Base-by-base conservation (phyloP, 805 yeast genomes). In the Candida xiaguanensis region DNA sequence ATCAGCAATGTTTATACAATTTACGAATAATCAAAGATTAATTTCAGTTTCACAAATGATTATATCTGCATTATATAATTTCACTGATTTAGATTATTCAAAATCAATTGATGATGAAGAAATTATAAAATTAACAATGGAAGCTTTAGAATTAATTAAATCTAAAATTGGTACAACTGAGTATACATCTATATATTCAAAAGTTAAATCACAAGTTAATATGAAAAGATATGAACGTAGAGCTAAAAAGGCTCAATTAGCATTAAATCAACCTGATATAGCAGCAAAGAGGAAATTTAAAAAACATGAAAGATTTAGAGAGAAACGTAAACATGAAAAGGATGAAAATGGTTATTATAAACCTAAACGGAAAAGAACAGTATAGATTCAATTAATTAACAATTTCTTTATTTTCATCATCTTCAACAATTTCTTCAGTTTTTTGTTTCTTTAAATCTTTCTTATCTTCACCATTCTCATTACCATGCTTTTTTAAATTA, bases 311-410 rank as follows among this genome's bases (percentile, higher is more conserved):
- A 75, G 82, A 50, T 74, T 77, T 20, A 78, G 90, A 57, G 93
- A 85, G 46, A 85, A 82, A 69, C 75, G 96, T 59, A 83, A 76
- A 55, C 78, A 71, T 36, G 79, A 75, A 38, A 84, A 77, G 58
- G 95, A 86, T 54, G 90, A 77, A 22, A 83, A 77, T 55, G 95
- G 95, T 0, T 78, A 67, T 49, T 85, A 84, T 51, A 84, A 76
- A 47, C 67, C 80, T 11, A 85, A 80, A 58, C 79, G 74, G 54
- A 79, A 73, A 37, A 55, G 59, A 24, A n/a, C 14, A 3, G 9
- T 28, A 11, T 28, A 28, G 28, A 22, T n/a, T n/a, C n/a, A n/a
- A n/a, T n/a, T n/a, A n/a, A n/a, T n/a, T n/a, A n/a, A n/a, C n/a
- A n/a, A 12, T 12, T 5, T n/a, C 4, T 27, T 27, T 12, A 14